These are phyloP conservation scores for Pouteria glomerata DNA, from an alignment of 148 eudicot genomes.

Conservation along the genomic window DNA sequence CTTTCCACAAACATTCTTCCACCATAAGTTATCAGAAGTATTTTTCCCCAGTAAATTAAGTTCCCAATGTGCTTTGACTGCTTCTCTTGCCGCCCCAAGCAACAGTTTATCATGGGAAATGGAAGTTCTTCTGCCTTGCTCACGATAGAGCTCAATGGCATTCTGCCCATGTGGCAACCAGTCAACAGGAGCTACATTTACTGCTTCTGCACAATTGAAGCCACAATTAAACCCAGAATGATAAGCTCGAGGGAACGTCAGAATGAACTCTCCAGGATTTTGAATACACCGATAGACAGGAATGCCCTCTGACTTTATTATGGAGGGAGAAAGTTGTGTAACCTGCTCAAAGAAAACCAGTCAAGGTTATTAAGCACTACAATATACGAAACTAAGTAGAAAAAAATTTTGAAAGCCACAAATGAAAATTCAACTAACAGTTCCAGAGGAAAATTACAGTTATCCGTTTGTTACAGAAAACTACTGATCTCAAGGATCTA, in stretches of 20 bases:
- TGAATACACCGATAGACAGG: constrained; percentile 92
- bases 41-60: constrained; percentile 62
- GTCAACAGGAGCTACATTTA: constrained; percentile 96
- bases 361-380: too few species aligned
- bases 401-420: too few species aligned
- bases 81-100: constrained; percentile 96
- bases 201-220: constrained; percentile 99
- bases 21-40: constrained; percentile 64
- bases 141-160: constrained; percentile 95
- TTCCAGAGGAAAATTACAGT: too few species aligned
- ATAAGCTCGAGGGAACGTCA: constrained; percentile 96
- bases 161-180: constrained; percentile 97
- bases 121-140: constrained; percentile 80
- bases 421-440: too few species aligned
- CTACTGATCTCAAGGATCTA: too few species aligned
- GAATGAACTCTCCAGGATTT: constrained; percentile 81
- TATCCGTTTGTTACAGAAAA: too few species aligned
- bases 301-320: constrained; percentile 75
- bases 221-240: constrained; percentile 96
- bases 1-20: constrained; percentile 86
- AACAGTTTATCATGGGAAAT: constrained; percentile 95
- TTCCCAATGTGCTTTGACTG: constrained; percentile 97
- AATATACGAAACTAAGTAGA: too few species aligned
- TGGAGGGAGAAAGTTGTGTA: constrained; percentile 91
- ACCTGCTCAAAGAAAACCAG: constrained; percentile 46